phyloP scores from a whole-genome alignment of 23 red algal genomes.

The Gracilaria caudata region DNA sequence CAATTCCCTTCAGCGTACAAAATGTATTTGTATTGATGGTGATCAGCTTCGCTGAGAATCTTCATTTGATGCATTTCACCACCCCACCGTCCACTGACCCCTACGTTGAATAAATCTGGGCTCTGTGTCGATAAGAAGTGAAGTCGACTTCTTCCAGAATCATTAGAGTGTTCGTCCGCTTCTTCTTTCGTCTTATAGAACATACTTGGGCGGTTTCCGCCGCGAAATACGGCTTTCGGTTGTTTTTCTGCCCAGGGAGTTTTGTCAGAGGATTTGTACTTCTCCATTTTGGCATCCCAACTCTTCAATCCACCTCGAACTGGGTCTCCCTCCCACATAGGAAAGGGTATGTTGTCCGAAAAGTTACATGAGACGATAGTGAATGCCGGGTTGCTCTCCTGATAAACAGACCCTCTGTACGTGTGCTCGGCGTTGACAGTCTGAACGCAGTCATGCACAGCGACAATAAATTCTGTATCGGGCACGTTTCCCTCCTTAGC shows the following conservation, averaged over 20 bases:
- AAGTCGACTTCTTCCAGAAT: conserved; percentile 72
- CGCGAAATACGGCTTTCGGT: conserved; percentile 88
- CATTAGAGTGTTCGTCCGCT: conserved; percentile 69
- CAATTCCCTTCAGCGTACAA: conserved; percentile 99
- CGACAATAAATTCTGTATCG: conserved; percentile 87
- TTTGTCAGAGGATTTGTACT: conserved; percentile 54
- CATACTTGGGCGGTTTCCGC: conserved; percentile 83
- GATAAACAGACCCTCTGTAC: conserved; percentile 74
- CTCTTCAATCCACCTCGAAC: conserved; percentile 66
- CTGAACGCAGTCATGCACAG: conserved; percentile 99
- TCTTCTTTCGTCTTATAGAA: conserved; percentile 72
- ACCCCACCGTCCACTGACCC: conserved; percentile 71
- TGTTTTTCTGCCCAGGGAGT: conserved; percentile 78
- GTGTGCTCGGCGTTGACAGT: conserved; percentile 80
- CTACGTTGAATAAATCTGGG: conserved; percentile 82
- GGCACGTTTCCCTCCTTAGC: conserved; percentile 70
- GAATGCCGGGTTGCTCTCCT: conserved; percentile 82
- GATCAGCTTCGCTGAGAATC: conserved; percentile 65
- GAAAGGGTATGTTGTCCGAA: conserved; percentile 97
- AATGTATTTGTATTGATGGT: conserved; percentile 91
- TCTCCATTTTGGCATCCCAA: conserved; percentile 88
- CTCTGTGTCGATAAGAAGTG: conserved; percentile 26
- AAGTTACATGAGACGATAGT: conserved; percentile 93
- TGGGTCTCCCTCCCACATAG: conserved; percentile 89
- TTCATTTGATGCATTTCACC: conserved; percentile 47